Evolutionary conservation across 2,329 filamentous ascomycete genomes (phyloP), one percentile per base, ranked within the genome.

Genomic region (Ophiostoma tasmaniense): DNA sequence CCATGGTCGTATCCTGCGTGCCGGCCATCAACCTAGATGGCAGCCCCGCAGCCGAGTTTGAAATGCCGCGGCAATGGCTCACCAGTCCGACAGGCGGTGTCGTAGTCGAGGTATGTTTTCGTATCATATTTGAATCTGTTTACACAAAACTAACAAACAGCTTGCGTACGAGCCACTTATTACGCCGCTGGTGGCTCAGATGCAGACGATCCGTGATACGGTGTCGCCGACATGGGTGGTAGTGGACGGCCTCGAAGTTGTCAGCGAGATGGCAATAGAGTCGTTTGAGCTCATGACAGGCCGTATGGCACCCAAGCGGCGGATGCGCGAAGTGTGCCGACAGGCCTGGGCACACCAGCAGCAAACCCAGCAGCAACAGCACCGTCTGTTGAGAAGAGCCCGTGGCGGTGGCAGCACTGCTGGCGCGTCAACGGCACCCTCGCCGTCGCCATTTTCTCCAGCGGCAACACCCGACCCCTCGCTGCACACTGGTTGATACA

Each of bases 281-380:
- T 89, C 91, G 68, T 92, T 92, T 75, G 90, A 92, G 78, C 79
- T 92, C 28, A 89, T 92, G 80, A 92, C 89, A 0, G 90, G 89
- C 5, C 84, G 89, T 64, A 85, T 89, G 76, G 89, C 90, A 20
- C 90, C 90, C 1, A 84, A 88, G 68, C 81, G 84, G 64, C 77
- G 89, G 30, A 92, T 92, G 90, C 84, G 87, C 71, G 81, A 84
- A 67, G 86, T 88, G 70, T 81, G 80, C 68, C 76, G 80, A 35
- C 77, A 78, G 71, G 79, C 78, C 0, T 82, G 80, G 80, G 78
- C 79, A 70, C 76, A 76, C 70, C 79, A 80, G 67, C 72, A 75
- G 73, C 67, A 42, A 2, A 37, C 13, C n/a, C 62, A 39, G 33
- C 64, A 42, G 39, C 25, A 22, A 17, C 55, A 67, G 25, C 30